These are phyloP conservation scores for Diplotaxis tenuifolia DNA, from an alignment of 345 rosid species.

Conservation along the genomic window DNA sequence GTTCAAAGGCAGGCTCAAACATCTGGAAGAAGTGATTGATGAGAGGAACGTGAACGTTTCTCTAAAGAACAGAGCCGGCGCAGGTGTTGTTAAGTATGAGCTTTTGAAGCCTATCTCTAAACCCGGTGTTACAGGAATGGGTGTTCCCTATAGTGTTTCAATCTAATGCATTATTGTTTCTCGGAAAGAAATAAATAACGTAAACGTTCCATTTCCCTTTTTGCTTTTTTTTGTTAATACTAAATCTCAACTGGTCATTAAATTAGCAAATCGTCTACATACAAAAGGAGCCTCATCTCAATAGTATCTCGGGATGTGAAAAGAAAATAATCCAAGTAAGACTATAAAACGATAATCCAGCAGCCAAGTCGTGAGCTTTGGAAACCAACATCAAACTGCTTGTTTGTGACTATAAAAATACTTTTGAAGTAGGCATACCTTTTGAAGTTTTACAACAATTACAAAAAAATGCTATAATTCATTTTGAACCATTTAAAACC, in stretches of 20 bases:
- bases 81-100: constrained; percentile 40
- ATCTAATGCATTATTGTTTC: constrained; percentile 18
- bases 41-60: constrained; percentile 30
- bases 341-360: no score
- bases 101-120: constrained; percentile 32
- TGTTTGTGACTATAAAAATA: no score
- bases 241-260: background rate
- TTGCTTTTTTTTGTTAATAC: background rate
- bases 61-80: constrained; percentile 39
- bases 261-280: no score
- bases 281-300: no score
- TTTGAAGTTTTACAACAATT: no score
- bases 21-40: constrained; percentile 36
- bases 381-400: no score
- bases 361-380: no score
- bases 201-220: background rate
- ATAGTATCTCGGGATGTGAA: no score
- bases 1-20: constrained; percentile 26
- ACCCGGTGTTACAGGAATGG: constrained; percentile 36
- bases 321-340: no score
- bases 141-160: constrained; percentile 37
- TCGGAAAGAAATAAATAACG: background rate
- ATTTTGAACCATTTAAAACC: no score
- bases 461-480: no score
- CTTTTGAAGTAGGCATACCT: no score